phyloP scores from a whole-genome alignment of 805 yeast species.

The Isabelozyma gotoi region DNA sequence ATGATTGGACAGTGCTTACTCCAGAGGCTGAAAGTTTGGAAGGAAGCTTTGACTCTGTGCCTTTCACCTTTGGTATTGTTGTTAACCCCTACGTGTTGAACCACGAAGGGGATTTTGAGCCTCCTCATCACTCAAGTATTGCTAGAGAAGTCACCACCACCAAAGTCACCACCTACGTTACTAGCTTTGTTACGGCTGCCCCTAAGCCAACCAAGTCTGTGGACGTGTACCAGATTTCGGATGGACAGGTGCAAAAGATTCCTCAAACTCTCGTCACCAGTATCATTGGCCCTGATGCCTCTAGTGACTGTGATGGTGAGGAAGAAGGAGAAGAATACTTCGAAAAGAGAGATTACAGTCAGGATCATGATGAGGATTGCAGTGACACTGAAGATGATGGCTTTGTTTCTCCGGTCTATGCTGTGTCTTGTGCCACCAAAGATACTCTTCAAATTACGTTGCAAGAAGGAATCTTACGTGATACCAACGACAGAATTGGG shows the following conservation, averaged over 20 bases:
- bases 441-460: slow-evolving; percentile 28
- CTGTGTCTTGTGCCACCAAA: slow-evolving; percentile 27
- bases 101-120: slow-evolving; percentile 18
- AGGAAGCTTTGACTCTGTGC: slow-evolving; percentile 25
- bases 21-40: slow-evolving; percentile 15
- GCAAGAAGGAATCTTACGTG: slow-evolving; percentile 28
- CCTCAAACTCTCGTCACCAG: not conserved
- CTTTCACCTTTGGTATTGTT: slow-evolving; percentile 35
- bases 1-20: slow-evolving; percentile 34
- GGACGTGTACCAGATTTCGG: slow-evolving; percentile 22
- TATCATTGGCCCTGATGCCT: not conserved
- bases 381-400: slow-evolving; percentile 5
- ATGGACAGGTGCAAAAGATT: slow-evolving; percentile 29
- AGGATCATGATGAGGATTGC: slow-evolving; percentile 4
- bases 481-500: slow-evolving; percentile 32
- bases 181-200: slow-evolving; percentile 15
- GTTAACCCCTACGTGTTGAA: slow-evolving; percentile 24
- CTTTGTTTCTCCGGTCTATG: slow-evolving; percentile 20
- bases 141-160: slow-evolving; percentile 11
- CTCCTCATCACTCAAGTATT: slow-evolving; percentile 12
- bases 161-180: slow-evolving; percentile 8
- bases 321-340: slow-evolving; percentile 3
- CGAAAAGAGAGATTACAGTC: not conserved
- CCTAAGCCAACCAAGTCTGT: slow-evolving; percentile 21
- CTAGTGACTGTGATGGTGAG: slow-evolving; percentile 1